Conservation (phyloP, 2,329 filamentous ascomycete species). For the Tolypocladium cylindrosporum region DNA sequence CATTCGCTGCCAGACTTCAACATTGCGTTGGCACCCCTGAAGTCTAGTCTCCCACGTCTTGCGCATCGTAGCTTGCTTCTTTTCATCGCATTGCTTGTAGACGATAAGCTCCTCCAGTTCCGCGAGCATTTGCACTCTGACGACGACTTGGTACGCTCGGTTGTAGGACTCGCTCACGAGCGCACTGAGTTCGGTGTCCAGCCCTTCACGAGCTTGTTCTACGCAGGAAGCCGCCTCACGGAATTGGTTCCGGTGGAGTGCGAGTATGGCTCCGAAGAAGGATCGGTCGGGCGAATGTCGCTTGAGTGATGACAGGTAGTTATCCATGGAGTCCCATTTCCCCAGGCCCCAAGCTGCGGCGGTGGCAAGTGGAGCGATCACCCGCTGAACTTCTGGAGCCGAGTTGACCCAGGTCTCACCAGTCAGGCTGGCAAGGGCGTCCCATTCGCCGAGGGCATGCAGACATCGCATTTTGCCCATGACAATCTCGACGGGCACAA, state of each 20-base stretch:
- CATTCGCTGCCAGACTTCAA: conserved; percentile 98
- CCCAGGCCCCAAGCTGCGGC: conserved; percentile 93
- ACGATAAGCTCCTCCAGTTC: conserved; percentile 96
- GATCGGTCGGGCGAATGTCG: conserved; percentile 85
- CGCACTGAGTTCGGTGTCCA: conserved; percentile 92
- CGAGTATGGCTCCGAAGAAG: conserved; percentile 94
- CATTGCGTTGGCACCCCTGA: conserved; percentile 90
- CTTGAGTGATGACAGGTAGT: conserved; percentile 92
- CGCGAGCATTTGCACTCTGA: conserved; percentile 96
- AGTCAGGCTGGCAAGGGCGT: conserved; percentile 76
- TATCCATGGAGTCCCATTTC: conserved; percentile 98
- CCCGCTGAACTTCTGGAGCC: conserved; percentile 73
- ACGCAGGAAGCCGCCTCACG: conserved; percentile 83
- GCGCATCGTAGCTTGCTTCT: conserved; percentile 84
- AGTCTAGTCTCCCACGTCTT: conserved; percentile 92
- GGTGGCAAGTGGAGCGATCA: conserved; percentile 87
- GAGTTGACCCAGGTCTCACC: conserved; percentile 93
- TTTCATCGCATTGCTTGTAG: conserved; percentile 89
- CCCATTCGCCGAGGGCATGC: conserved; percentile 96
- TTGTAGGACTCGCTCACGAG: conserved; percentile 98
- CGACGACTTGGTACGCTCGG: conserved; percentile 92
- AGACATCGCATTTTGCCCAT: conserved; percentile 99
- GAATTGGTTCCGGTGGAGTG: conserved; percentile 93
- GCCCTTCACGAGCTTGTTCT: conserved; percentile 79
- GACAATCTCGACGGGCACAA: conserved; percentile 75